phyloP scores from a whole-genome alignment of 441 rosid genomes.

The Geranium incanum region DNA sequence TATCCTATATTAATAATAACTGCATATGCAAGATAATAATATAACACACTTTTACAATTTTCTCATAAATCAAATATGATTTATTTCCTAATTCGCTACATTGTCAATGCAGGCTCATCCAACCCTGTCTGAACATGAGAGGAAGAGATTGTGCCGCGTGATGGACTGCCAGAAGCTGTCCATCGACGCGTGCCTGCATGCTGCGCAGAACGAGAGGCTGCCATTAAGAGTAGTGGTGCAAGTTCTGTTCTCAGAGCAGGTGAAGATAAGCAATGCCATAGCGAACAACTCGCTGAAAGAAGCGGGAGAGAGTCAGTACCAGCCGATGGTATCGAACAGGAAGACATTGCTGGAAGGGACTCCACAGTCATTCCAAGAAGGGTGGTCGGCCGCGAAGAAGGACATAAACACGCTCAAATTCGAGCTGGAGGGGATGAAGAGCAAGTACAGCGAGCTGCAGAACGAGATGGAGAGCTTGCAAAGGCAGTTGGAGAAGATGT shows the following conservation, averaged over 20 bases:
- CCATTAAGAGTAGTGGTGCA: conserved; percentile 85
- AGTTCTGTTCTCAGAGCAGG: conserved; percentile 91
- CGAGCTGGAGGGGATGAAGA: conserved; percentile 75
- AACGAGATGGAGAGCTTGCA: conserved; percentile 78
- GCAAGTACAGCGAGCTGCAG: conserved; percentile 79
- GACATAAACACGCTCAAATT: conserved; percentile 85
- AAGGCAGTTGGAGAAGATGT: conserved; percentile 64
- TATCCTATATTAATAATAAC: too few relatives aligned
- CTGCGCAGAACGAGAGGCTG: conserved; percentile 87
- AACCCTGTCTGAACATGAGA: conserved; percentile 79
- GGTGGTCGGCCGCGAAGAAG: conserved; percentile 80
- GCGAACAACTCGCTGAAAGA: conserved; percentile 61
- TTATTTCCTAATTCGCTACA: too few relatives aligned
- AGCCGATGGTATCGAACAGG: conserved; percentile 61
- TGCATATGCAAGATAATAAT: too few relatives aligned
- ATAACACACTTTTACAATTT: too few relatives aligned
- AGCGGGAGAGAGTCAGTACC: conserved; percentile 50
- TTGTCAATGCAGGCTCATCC: conserved; percentile 65
- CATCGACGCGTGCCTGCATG: conserved; percentile 91
- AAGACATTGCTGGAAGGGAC: conserved; percentile 80
- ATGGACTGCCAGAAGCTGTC: conserved; percentile 98
- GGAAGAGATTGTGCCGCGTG: conserved; percentile 83
- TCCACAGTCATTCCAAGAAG: conserved; percentile 94
- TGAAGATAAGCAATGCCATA: conserved; percentile 73
- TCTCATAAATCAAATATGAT: too few relatives aligned